phyloP scores from a whole-genome alignment of 331 rosid species.

The Quercus phellos region DNA sequence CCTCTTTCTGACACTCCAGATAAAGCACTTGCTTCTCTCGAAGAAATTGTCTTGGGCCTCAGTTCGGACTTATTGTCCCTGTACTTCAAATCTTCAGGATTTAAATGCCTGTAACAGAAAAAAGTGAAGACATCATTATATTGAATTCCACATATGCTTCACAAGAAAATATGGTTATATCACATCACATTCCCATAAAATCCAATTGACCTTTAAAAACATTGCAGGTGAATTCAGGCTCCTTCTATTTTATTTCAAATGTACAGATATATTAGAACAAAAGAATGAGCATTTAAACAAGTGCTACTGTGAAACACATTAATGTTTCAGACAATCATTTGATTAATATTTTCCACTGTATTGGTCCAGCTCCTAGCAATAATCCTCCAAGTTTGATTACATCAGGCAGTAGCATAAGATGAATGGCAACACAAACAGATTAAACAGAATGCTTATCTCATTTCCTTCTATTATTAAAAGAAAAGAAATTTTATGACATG shows the following conservation, averaged over 20 bases:
- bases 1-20: slow-evolving; percentile 57
- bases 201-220: not conserved
- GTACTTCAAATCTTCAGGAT: slow-evolving; percentile 58
- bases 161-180: not conserved
- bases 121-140: slow-evolving; percentile 15
- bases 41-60: slow-evolving; percentile 47
- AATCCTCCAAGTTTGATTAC: not conserved
- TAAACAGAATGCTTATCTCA: not conserved
- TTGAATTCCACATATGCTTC: not conserved
- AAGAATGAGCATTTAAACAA: not conserved
- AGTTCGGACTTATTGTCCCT: slow-evolving; percentile 54
- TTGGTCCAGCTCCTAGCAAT: not conserved
- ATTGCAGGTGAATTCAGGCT: not conserved
- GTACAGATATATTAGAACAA: not conserved
- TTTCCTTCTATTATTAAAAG: not conserved
- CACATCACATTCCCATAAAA: slow-evolving; percentile 1
- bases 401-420: not conserved
- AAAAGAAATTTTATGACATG: too few species aligned
- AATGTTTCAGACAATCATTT: not conserved
- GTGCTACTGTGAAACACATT: not conserved
- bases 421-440: not conserved
- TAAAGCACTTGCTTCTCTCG: slow-evolving; percentile 44
- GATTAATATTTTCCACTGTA: not conserved
- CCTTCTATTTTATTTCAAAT: not conserved
- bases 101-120: slow-evolving; percentile 41